Evolutionary conservation across 192 early-diverging fungal species (phyloP).

Genomic region (Backusella circina): DNA sequence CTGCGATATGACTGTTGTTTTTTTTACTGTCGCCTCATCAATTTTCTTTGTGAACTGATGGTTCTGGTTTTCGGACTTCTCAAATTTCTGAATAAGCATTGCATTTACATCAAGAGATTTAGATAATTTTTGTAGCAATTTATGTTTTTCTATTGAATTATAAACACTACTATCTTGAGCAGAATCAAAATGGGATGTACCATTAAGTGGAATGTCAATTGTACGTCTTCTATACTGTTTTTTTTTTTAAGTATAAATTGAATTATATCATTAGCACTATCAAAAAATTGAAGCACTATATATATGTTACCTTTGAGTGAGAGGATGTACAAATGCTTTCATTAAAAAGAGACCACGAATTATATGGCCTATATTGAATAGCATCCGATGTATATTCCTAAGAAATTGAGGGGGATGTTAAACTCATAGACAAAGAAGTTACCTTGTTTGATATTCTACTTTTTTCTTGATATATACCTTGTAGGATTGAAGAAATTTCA

Average conservation of each 20-base stretch:
- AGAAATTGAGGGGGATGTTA: background rate
- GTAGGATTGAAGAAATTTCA: background rate
- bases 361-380: background rate
- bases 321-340: background rate
- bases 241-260: background rate
- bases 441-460: background rate
- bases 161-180: background rate
- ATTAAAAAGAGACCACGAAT: background rate
- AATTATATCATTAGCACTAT: background rate
- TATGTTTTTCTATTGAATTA: background rate
- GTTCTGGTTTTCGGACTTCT: background rate
- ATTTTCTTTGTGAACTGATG: conserved; percentile 7
- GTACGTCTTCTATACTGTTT: conserved; percentile 5
- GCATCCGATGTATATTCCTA: background rate
- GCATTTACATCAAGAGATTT: background rate
- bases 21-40: background rate
- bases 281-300: background rate
- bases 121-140: background rate
- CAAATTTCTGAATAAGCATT: background rate
- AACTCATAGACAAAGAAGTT: background rate
- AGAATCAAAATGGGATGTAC: background rate
- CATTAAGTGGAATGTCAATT: background rate
- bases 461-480: background rate
- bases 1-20: background rate
- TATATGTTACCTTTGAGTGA: background rate